Percentiles rank a stretch among this genome's conserved stretches.
phyloP scores from a whole-genome alignment of 2,329 filamentous ascomycete species.

The Penicillium sp. region DNA sequence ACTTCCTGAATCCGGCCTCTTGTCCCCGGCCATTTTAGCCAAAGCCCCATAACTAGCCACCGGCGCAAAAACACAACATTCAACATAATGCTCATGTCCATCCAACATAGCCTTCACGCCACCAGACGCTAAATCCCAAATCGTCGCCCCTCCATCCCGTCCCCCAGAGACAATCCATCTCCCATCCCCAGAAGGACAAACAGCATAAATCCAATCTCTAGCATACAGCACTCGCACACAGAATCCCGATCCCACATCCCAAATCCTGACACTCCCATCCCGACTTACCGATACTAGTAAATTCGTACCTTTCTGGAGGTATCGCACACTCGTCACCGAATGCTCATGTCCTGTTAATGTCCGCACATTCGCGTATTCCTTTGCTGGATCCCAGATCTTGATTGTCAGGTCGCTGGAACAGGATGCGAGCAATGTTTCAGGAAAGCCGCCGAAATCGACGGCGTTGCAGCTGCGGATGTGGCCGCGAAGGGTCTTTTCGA shows the following conservation, averaged over 20 bases:
- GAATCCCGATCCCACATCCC: slow-evolving; percentile 89
- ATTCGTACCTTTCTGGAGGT: slow-evolving; percentile 74
- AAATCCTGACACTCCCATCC: slow-evolving; percentile 80
- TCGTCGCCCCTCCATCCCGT: slow-evolving; percentile 73
- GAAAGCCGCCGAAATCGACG: slow-evolving; percentile 82
- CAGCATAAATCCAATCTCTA: slow-evolving; percentile 86
- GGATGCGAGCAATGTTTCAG: slow-evolving; percentile 72
- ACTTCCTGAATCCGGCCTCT: background rate
- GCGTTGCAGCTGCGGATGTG: slow-evolving; percentile 84
- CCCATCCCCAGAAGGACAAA: slow-evolving; percentile 78
- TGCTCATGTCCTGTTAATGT: slow-evolving; percentile 90
- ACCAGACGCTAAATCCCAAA: slow-evolving; percentile 77
- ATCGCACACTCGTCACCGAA: slow-evolving; percentile 81
- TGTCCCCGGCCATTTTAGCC: slow-evolving; percentile 58
- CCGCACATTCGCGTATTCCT: slow-evolving; percentile 90
- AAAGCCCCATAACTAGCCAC: slow-evolving; percentile 73
- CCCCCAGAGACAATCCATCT: slow-evolving; percentile 77
- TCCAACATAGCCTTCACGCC: slow-evolving; percentile 75
- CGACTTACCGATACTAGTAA: slow-evolving; percentile 80
- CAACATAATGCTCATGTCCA: slow-evolving; percentile 79
- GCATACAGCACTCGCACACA: slow-evolving; percentile 82
- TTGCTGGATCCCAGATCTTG: slow-evolving; percentile 87
- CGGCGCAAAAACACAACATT: slow-evolving; percentile 84
- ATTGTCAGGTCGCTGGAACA: slow-evolving; percentile 87
- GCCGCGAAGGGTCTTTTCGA: slow-evolving; percentile 84